Conservation (phyloP, 163 green algal species). For the Prototheca wickerhamii region DNA sequence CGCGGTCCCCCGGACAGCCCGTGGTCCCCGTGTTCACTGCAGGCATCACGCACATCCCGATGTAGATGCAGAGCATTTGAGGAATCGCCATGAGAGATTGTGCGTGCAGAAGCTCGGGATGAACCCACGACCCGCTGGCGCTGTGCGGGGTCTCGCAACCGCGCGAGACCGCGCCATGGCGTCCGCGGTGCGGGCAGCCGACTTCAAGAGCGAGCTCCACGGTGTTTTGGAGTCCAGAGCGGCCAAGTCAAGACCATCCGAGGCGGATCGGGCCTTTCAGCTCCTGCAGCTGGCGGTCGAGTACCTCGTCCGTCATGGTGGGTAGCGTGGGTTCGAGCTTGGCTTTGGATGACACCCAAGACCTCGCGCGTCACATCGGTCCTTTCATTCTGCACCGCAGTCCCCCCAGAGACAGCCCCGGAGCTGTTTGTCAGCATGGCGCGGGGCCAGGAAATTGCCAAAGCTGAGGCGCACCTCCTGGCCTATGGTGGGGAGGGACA, state of each 20-base stretch:
- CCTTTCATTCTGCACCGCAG: conserved; percentile 17
- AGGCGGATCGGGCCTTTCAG: conserved; percentile 12
- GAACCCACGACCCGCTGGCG: too few relatives aligned
- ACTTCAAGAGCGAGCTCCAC: conserved; percentile 3
- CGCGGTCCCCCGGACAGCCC: too few relatives aligned
- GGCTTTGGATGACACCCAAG: background rate
- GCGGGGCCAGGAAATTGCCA: background rate
- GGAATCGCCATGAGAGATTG: too few relatives aligned
- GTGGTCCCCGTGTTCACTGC: too few relatives aligned
- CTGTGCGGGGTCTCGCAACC: too few relatives aligned
- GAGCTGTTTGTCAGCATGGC: conserved; percentile 33
- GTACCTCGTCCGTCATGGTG: conserved; percentile 17
- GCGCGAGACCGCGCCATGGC: background rate
- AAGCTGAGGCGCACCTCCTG: conserved; percentile 2
- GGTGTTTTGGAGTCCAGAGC: conserved; percentile 4
- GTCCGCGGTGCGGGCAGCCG: too few relatives aligned
- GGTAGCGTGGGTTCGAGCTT: background rate
- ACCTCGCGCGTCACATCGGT: background rate
- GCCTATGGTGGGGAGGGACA: background rate
- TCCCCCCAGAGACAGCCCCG: conserved; percentile 12
- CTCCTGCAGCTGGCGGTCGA: conserved; percentile 18
- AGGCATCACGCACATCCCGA: too few relatives aligned
- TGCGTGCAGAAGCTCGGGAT: too few relatives aligned
- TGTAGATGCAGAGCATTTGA: too few relatives aligned
- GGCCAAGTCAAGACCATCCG: background rate